A percentile compares a stretch with the other conserved stretches of the same genome.
phyloP scores from a whole-genome alignment of 345 rosid genomes.

The sweet orange (Citrus sinensis) region DNA sequence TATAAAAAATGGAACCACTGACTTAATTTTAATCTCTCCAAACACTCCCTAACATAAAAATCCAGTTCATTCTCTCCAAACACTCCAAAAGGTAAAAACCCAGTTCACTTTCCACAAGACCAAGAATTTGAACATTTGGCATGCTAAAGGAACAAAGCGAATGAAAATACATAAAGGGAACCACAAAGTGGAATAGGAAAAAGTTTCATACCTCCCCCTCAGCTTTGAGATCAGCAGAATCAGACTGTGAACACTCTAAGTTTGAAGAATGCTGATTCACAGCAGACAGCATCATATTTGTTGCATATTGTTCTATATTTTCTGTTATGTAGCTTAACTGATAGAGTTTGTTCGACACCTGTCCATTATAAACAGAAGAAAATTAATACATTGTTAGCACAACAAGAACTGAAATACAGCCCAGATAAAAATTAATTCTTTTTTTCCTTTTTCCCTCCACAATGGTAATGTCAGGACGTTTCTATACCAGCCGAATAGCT shows the following conservation, averaged over 20 bases:
- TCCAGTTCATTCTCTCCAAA: not conserved
- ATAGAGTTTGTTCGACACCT: conserved; percentile 97
- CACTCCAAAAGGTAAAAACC: not conserved
- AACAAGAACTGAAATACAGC: conserved; percentile 6
- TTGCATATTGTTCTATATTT: conserved; percentile 82
- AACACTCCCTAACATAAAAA: not conserved
- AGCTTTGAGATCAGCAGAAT: conserved; percentile 38
- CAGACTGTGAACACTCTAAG: conserved; percentile 39
- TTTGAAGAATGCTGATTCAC: conserved; percentile 48
- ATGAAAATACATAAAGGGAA: not conserved
- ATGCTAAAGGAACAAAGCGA: not conserved
- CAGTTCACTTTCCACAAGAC: not conserved
- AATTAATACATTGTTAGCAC: not conserved
- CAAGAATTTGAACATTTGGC: not conserved
- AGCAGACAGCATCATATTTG: conserved; percentile 64
- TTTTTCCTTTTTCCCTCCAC: not conserved
- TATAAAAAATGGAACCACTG: not conserved
- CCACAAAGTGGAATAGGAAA: not conserved
- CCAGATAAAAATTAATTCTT: not conserved
- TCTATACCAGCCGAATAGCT: conserved; percentile 86
- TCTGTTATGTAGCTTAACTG: conserved; percentile 68
- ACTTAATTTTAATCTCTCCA: not conserved
- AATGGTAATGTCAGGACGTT: conserved; percentile 3
- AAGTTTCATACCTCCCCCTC: conserved; percentile 55
- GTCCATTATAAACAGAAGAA: conserved; percentile 23